These are phyloP conservation scores for Ilex aquifolium DNA, from an alignment of 257 asterid species.

Conservation along the genomic window DNA sequence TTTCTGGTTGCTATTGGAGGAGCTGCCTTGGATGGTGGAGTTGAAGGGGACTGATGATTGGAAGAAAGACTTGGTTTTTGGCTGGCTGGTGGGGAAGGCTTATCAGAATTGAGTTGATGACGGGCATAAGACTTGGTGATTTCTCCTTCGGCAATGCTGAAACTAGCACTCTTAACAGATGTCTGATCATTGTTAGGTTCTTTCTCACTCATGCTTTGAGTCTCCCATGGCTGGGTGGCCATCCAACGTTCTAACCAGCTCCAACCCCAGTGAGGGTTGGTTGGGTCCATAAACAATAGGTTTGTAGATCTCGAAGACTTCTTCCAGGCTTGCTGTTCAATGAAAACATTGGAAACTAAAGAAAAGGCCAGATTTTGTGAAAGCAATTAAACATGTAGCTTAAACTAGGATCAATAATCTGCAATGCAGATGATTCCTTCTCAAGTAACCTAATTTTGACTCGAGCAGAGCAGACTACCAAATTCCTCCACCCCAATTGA, in stretches of 20 bases:
- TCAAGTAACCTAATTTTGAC: too few species aligned
- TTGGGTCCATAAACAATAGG: slow-evolving; percentile 86
- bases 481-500: too few species aligned
- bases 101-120: slow-evolving; percentile 70
- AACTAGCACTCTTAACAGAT: slow-evolving; percentile 35
- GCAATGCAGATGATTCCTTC: too few species aligned
- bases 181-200: slow-evolving; percentile 40
- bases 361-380: too few species aligned
- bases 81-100: slow-evolving; percentile 48
- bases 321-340: slow-evolving; percentile 83
- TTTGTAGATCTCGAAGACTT: slow-evolving; percentile 62
- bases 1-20: slow-evolving; percentile 39
- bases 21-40: slow-evolving; percentile 38
- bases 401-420: too few species aligned
- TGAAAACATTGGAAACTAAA: neutral
- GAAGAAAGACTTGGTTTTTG: slow-evolving; percentile 34
- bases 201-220: slow-evolving; percentile 41
- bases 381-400: too few species aligned
- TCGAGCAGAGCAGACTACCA: too few species aligned
- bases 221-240: slow-evolving; percentile 73
- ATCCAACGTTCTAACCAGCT: slow-evolving; percentile 96
- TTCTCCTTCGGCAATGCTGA: slow-evolving; percentile 44
- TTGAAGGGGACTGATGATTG: slow-evolving; percentile 33
- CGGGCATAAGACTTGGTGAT: slow-evolving; percentile 77
- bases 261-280: slow-evolving; percentile 99